Base-by-base conservation (phyloP, 306 rosid species). In the Cicer bijugum region DNA sequence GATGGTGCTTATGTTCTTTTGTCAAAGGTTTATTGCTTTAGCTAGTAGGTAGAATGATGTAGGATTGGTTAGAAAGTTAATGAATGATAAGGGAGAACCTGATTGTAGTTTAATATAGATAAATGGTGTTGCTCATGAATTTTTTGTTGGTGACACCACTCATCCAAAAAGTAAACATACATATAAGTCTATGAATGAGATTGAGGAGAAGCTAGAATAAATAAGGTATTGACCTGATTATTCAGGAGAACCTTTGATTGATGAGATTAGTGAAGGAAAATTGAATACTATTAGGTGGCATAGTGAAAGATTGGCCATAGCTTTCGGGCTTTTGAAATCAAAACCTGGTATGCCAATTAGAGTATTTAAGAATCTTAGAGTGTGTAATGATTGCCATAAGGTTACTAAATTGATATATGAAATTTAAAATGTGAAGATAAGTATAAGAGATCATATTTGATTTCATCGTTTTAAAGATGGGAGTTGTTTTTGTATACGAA, bases 141-240 rank as follows among this genome's bases (percentile, higher is more conserved):
- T 93, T 79, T 86, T 93, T 67, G 88, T 96, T 5, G 93, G 97
- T 17, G 98, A 91, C 80, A 84, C 91, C 1, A 84, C 88, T 46
- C 98, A 91, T 80, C 89, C 93, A 42, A 69, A 52, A 35, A 85
- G 82, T 44, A 55, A 71, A 78, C 81, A 76, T 67, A 93, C 87
- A 61, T 86, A 84, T 16, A 43, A 44, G 77, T 79, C 81, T 72
- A 17, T 93, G 65, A 80, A 80, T 81, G 78, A 75, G 45, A 76
- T 92, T 43, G 85, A 85, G 55, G 84, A 89, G 63, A 84, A 82
- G 64, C 75, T 89, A 10, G 75, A 85, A 75, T 75, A 68, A 15
- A 37, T 75, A 42, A 89, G 90, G 72, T 82, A 86, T 78, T 42
- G 81, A 46, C 88, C 90, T 11, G 86, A 84, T 46, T 75, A 72